phyloP scores from a whole-genome alignment of 2,329 filamentous ascomycete genomes.

The Calonectria naviculata region DNA sequence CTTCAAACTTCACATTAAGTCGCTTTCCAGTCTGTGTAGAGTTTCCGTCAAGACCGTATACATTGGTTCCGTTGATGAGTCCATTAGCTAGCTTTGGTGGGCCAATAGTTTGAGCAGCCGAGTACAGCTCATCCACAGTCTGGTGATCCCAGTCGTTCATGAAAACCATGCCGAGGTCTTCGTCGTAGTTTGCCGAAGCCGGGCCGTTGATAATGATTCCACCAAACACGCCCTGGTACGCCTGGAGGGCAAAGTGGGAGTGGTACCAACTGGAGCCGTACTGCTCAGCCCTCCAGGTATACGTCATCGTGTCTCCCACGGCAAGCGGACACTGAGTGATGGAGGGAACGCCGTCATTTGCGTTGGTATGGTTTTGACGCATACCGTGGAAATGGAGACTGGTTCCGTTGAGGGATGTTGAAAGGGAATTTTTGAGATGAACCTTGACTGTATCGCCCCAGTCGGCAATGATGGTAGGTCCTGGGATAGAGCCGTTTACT shows the following conservation, averaged over 20 bases:
- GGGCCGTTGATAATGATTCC: neutral
- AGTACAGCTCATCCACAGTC: neutral
- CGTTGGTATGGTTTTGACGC: neutral
- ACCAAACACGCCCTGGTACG: neutral
- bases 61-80: neutral
- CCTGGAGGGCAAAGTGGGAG: neutral
- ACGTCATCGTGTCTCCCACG: neutral
- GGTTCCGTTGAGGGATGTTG: neutral
- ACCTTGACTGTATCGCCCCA: neutral
- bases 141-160: neutral
- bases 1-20: constrained; percentile 8
- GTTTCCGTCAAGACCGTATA: neutral
- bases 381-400: neutral
- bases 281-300: neutral
- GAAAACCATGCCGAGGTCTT: neutral
- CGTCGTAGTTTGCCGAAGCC: neutral
- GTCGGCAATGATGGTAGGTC: neutral
- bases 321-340: neutral
- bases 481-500: neutral
- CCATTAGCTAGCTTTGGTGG: neutral
- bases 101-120: neutral
- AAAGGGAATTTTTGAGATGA: neutral
- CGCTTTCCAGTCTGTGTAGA: neutral
- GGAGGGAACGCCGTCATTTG: neutral
- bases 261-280: neutral